Evolutionary conservation across 768 basidiomycete species (phyloP).

Genomic region (Pisolithus tinctorius): DNA sequence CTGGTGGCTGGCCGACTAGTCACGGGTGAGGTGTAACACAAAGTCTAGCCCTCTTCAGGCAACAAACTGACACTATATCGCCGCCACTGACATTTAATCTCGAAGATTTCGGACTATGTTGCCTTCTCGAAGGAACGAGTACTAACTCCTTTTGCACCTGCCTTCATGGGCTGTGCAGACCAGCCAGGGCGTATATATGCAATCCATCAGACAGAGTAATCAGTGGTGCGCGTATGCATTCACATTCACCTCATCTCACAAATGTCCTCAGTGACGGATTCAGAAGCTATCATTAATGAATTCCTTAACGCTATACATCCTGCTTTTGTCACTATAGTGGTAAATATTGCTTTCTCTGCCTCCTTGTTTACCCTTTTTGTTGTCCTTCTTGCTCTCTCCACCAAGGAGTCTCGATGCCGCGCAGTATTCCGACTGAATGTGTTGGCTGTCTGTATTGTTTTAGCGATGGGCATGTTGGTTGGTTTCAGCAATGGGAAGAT

Average conservation of each 20-base stretch:
- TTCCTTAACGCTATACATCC: conserved; percentile 15
- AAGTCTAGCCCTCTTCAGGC: too few species aligned
- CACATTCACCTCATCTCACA: not conserved
- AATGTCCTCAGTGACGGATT: not conserved
- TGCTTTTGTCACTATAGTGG: conserved; percentile 16
- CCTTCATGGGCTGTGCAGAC: too few species aligned
- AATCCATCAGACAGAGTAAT: too few species aligned
- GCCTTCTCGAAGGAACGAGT: too few species aligned
- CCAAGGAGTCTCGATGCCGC: conserved; percentile 11
- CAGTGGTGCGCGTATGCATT: not conserved
- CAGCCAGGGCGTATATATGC: too few species aligned
- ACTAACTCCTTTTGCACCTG: too few species aligned
- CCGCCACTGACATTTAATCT: too few species aligned
- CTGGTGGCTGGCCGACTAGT: too few species aligned
- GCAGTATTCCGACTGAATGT: conserved; percentile 31
- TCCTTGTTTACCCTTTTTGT: conserved; percentile 28
- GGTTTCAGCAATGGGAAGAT: conserved; percentile 6
- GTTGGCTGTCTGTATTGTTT: conserved; percentile 13
- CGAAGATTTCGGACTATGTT: too few species aligned
- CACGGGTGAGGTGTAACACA: too few species aligned
- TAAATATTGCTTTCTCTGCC: conserved; percentile 22
- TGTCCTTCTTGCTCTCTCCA: conserved; percentile 19
- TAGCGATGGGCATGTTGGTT: conserved; percentile 25
- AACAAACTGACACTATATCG: too few species aligned
- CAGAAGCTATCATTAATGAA: not conserved